A percentile compares a stretch with the other conserved stretches of the same genome.
Evolutionary conservation across 306 rosid genomes (phyloP).

Genomic region (barrel medic (Medicago truncatula)): DNA sequence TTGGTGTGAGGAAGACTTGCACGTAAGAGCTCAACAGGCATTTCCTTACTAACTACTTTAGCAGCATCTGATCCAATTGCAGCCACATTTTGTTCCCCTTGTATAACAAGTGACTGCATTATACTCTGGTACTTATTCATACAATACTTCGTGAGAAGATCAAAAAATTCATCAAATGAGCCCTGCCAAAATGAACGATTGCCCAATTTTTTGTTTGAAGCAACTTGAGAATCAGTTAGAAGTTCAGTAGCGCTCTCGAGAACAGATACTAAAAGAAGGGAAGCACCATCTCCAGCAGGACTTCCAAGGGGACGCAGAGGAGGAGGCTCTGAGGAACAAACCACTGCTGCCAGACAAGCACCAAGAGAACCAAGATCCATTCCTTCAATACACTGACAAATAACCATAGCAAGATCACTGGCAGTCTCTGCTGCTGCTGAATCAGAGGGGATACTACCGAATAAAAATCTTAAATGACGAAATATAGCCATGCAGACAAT

Average conservation of each 20-base stretch:
- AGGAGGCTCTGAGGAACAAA: slow-evolving; percentile 71
- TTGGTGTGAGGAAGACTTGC: slow-evolving; percentile 69
- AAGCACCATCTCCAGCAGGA: slow-evolving; percentile 57
- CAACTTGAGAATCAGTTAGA: slow-evolving; percentile 46
- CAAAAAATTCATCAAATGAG: slow-evolving; percentile 63
- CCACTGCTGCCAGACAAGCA: slow-evolving; percentile 72
- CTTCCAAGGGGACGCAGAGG: slow-evolving; percentile 62
- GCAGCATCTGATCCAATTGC: slow-evolving; percentile 56
- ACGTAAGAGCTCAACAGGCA: slow-evolving; percentile 66
- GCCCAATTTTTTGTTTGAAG: slow-evolving; percentile 46
- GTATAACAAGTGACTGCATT: slow-evolving; percentile 47
- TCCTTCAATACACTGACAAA: slow-evolving; percentile 57
- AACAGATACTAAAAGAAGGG: slow-evolving; percentile 54
- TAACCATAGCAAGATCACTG: slow-evolving; percentile 49
- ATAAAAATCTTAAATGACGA: slow-evolving; percentile 64
- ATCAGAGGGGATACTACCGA: slow-evolving; percentile 60
- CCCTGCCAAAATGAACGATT: slow-evolving; percentile 63
- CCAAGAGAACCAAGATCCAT: slow-evolving; percentile 62
- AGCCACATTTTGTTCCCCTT: slow-evolving; percentile 44
- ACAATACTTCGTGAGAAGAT: slow-evolving; percentile 59
- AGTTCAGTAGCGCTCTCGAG: slow-evolving; percentile 57
- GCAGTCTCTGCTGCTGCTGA: slow-evolving; percentile 50
- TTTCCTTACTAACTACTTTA: slow-evolving; percentile 51
- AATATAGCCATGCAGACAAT: slow-evolving; percentile 65
- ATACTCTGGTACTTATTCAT: slow-evolving; percentile 61